A percentile compares a stretch with the other conserved stretches of the same genome.
phyloP scores from a whole-genome alignment of 768 basidiomycete species.

The Tylopilus balloui region DNA sequence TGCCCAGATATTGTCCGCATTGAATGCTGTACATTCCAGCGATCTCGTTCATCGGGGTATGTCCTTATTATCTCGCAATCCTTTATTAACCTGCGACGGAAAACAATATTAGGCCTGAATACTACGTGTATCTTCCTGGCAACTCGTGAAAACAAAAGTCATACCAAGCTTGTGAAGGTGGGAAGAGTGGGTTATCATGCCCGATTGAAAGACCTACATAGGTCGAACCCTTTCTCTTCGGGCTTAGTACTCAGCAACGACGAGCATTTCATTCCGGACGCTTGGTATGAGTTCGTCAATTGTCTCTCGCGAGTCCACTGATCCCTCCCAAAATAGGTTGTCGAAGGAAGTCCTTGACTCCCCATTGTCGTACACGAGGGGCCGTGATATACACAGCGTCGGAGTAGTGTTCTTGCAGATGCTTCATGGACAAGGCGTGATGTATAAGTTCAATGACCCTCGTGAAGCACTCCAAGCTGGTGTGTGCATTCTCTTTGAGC shows the following conservation, averaged over 20 bases:
- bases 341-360: slow-evolving; percentile 77
- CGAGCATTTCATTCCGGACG: slow-evolving; percentile 25
- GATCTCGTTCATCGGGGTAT: slow-evolving; percentile 70
- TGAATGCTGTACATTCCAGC: slow-evolving; percentile 61
- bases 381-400: slow-evolving; percentile 78
- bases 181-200: slow-evolving; percentile 69
- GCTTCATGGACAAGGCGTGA: slow-evolving; percentile 74
- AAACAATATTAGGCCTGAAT: slow-evolving; percentile 43
- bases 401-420: slow-evolving; percentile 82
- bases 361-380: slow-evolving; percentile 68
- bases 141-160: slow-evolving; percentile 44
- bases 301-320: neutral
- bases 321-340: slow-evolving; percentile 42
- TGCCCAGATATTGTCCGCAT: slow-evolving; percentile 62
- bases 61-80: neutral
- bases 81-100: neutral
- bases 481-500: slow-evolving; percentile 24
- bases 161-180: slow-evolving; percentile 68
- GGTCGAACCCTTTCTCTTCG: slow-evolving; percentile 72
- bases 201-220: slow-evolving; percentile 72
- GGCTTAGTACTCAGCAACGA: slow-evolving; percentile 14
- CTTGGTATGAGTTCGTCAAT: slow-evolving; percentile 18
- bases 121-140: slow-evolving; percentile 59
- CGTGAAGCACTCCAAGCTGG: slow-evolving; percentile 55
- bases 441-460: slow-evolving; percentile 48